These are phyloP conservation scores for Setomelanomma holmii DNA, from an alignment of 2,329 filamentous ascomycete species.

Conservation along the genomic window DNA sequence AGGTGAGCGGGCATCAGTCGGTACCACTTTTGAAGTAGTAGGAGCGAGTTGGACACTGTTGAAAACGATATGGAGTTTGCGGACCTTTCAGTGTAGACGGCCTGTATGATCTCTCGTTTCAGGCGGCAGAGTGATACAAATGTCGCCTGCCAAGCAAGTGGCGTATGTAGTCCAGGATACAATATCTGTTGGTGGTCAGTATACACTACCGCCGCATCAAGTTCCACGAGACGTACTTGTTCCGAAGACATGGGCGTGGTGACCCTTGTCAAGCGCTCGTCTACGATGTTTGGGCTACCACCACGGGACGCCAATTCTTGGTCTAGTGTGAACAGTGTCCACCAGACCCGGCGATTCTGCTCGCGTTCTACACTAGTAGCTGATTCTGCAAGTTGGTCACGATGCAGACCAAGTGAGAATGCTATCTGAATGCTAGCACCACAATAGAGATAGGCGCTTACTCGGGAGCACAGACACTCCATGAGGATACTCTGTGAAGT, in stretches of 20 bases:
- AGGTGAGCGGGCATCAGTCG: constrained; percentile 42
- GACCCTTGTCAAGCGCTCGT: constrained; percentile 42
- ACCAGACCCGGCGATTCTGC: constrained; percentile 47
- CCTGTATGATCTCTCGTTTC: constrained; percentile 44
- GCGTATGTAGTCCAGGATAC: constrained; percentile 45
- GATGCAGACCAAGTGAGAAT: constrained; percentile 46
- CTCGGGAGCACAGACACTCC: constrained; percentile 44
- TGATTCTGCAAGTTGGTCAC: constrained; percentile 40
- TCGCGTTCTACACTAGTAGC: constrained; percentile 39
- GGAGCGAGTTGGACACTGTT: constrained; percentile 39
- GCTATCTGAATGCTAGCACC: constrained; percentile 47
- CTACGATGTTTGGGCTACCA: constrained; percentile 43
- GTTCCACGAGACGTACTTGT: no score
- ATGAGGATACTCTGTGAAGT: constrained; percentile 39
- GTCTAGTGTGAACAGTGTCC: constrained; percentile 46
- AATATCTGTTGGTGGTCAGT: no score
- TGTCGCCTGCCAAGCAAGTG: constrained; percentile 41
- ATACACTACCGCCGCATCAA: no score
- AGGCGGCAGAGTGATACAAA: constrained; percentile 40
- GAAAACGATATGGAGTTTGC: constrained; percentile 42
- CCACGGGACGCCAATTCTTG: constrained; percentile 46
- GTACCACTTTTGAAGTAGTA: constrained; percentile 44
- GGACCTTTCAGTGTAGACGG: constrained; percentile 42
- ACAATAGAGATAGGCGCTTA: constrained; percentile 46
- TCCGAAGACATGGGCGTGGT: constrained; percentile 42